Percentiles rank a stretch among this genome's conserved stretches.
Conservation (phyloP, 73 alveolate species). For the Paramecium biaurelia region DNA sequence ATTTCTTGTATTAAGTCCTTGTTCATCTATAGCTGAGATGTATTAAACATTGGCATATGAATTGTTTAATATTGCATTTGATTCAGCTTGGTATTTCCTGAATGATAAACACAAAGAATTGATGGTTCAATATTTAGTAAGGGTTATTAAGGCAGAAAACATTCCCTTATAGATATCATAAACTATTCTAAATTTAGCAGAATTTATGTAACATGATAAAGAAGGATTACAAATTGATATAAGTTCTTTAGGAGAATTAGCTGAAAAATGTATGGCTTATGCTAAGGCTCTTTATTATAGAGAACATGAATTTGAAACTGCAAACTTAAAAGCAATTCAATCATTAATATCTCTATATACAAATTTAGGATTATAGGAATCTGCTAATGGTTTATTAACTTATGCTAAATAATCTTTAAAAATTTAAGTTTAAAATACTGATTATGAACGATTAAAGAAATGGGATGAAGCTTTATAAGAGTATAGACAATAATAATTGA, state of each 20-base stretch:
- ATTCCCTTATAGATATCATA: slow-evolving; percentile 85
- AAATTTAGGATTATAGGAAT: slow-evolving; percentile 92
- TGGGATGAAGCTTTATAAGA: slow-evolving; percentile 93
- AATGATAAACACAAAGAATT: slow-evolving; percentile 80
- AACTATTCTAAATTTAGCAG: slow-evolving; percentile 94
- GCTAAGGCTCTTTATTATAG: slow-evolving; percentile 97
- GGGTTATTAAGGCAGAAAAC: slow-evolving; percentile 77
- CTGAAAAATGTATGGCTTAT: slow-evolving; percentile 96
- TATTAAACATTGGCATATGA: slow-evolving; percentile 89
- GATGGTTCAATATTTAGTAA: slow-evolving; percentile 74
- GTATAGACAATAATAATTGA: slow-evolving; percentile 75
- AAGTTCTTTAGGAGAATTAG: slow-evolving; percentile 88
- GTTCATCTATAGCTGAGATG: slow-evolving; percentile 88
- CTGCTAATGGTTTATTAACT: slow-evolving; percentile 95
- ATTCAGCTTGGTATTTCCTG: slow-evolving; percentile 87
- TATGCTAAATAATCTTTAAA: slow-evolving; percentile 78
- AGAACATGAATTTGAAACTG: slow-evolving; percentile 92
- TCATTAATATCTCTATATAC: slow-evolving; percentile 63
- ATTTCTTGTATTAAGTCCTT: slow-evolving; percentile 83
- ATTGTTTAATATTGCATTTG: slow-evolving; percentile 92
- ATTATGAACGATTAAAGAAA: slow-evolving; percentile 90
- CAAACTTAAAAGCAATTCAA: slow-evolving; percentile 65
- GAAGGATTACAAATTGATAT: slow-evolving; percentile 83
- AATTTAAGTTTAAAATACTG: slow-evolving; percentile 77
- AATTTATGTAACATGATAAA: slow-evolving; percentile 96